phyloP scores from a whole-genome alignment of 2,329 filamentous ascomycete genomes.

The Aspergillus tanneri region DNA sequence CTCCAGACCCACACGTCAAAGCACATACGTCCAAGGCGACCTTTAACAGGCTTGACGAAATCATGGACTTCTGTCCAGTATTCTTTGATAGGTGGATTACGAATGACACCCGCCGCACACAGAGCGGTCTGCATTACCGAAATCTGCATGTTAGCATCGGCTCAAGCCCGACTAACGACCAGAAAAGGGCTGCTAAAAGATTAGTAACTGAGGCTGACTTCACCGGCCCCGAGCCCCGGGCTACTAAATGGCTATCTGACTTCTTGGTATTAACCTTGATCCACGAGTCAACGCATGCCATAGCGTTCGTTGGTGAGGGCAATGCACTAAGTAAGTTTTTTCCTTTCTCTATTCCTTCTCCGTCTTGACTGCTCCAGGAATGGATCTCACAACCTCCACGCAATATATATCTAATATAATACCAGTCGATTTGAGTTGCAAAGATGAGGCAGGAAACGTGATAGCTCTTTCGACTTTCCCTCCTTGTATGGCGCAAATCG shows the following conservation, averaged over 20 bases:
- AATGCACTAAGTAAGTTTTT: neutral
- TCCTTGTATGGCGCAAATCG: neutral
- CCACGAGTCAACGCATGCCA: neutral
- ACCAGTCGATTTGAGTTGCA: neutral
- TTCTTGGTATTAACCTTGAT: constrained; percentile 2
- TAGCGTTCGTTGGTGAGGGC: neutral
- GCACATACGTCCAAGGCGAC: neutral
- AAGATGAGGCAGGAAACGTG: neutral
- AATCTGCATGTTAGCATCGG: constrained; percentile 1
- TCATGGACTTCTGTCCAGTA: neutral
- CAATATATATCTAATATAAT: neutral
- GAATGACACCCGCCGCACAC: neutral
- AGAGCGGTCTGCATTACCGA: neutral
- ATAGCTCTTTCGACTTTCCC: neutral
- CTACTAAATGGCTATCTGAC: neutral
- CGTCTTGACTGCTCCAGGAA: too few relatives aligned
- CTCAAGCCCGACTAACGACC: neutral
- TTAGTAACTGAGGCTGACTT: neutral
- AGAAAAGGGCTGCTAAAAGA: neutral
- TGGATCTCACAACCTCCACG: neutral
- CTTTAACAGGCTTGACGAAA: neutral
- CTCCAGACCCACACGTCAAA: neutral
- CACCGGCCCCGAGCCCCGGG: neutral
- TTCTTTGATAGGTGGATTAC: neutral
- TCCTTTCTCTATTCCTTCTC: too few relatives aligned